Percentiles rank a stretch among this genome's conserved stretches.
phyloP scores from a whole-genome alignment of 257 asterid species.

The Jacaranda copaia region DNA sequence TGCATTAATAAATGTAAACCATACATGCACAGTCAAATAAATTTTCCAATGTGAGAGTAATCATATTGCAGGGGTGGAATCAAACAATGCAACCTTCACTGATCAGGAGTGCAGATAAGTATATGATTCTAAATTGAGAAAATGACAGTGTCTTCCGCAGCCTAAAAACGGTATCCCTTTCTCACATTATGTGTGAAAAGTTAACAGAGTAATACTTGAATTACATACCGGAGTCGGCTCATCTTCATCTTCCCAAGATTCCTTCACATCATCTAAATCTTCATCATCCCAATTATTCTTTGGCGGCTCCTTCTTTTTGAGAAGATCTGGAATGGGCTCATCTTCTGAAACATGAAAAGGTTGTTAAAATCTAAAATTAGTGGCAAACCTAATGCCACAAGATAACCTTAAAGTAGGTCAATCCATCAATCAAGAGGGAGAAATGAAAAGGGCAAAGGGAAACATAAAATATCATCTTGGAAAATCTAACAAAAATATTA shows the following conservation, averaged over 20 bases:
- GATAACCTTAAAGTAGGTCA: background rate
- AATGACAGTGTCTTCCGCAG: background rate
- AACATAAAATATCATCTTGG: background rate
- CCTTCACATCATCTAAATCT: conserved; percentile 83
- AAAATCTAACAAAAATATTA: background rate
- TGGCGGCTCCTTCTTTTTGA: conserved; percentile 53
- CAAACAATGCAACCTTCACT: background rate
- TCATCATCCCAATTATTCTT: conserved; percentile 87
- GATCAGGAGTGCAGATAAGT: no score
- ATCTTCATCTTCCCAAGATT: conserved; percentile 98
- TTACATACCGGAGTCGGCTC: conserved; percentile 64
- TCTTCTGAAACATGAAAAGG: conserved; percentile 64
- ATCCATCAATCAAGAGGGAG: background rate
- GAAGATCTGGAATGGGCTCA: conserved; percentile 64
- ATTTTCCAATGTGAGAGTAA: background rate
- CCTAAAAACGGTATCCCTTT: background rate
- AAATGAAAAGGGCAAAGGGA: background rate
- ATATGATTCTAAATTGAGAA: no score
- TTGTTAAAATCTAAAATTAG: conserved; percentile 19
- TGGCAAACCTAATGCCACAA: conserved; percentile 4
- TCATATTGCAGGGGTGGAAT: background rate
- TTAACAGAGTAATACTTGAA: background rate
- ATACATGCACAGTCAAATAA: background rate
- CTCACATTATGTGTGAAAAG: background rate
- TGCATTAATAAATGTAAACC: background rate